A percentile compares a stretch with the other conserved stretches of the same genome.
Evolutionary conservation across 176 grass and related monocot species (phyloP).

Genomic region (Ensete glaucum): DNA sequence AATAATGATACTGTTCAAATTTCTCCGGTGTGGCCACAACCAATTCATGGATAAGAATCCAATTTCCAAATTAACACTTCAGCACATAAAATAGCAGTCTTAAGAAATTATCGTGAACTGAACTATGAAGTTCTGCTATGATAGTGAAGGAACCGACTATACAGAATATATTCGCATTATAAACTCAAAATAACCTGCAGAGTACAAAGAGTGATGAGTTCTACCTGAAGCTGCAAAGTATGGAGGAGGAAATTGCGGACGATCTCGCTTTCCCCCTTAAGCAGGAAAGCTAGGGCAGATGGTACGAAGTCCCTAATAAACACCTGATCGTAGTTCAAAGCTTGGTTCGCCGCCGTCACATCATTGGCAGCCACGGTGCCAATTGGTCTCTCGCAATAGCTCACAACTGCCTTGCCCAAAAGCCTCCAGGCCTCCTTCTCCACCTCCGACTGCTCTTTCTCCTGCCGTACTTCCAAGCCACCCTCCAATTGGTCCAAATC

Average conservation of each 20-base stretch:
- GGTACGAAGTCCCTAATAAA: constrained; percentile 96
- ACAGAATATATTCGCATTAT: not conserved
- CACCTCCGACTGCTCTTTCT: constrained; percentile 51
- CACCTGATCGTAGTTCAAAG: constrained; percentile 91
- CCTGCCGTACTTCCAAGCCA: constrained; percentile 13
- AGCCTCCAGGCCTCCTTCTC: constrained; percentile 92
- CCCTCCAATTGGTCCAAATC: constrained; percentile 17
- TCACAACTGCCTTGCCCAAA: constrained; percentile 55
- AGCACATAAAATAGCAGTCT: not conserved
- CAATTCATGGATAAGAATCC: not conserved
- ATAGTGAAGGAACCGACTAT: not conserved
- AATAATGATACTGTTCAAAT: not conserved
- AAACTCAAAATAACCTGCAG: not conserved
- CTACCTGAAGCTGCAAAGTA: constrained; percentile 85
- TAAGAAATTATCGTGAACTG: not conserved
- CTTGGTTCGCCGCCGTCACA: constrained; percentile 45
- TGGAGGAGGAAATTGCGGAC: constrained; percentile 95
- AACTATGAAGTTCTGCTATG: not conserved
- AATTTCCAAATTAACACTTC: not conserved
- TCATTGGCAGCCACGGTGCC: constrained; percentile 88
- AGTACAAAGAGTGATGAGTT: not conserved
- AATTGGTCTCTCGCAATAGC: constrained; percentile 58
- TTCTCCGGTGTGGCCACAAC: not conserved
- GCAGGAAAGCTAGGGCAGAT: constrained; percentile 81
- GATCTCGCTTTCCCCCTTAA: constrained; percentile 70